Evolutionary conservation across 108 stramenopile genomes (phyloP).

Genomic region (Nitzschia sp.): DNA sequence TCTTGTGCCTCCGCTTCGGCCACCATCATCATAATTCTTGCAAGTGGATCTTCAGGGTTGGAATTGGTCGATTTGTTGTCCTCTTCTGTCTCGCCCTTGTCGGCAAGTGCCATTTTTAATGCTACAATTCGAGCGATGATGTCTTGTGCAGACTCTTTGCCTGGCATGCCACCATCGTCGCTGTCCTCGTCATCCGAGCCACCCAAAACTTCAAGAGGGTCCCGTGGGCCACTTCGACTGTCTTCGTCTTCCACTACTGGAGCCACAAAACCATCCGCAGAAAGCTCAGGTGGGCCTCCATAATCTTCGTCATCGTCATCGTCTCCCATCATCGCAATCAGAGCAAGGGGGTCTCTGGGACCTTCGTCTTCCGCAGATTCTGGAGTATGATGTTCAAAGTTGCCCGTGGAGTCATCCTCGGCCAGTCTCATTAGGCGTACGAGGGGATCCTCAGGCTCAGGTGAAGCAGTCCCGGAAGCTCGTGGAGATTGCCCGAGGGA

Average conservation of each 20-base stretch:
- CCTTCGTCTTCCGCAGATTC: background rate
- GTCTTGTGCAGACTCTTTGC: conserved; percentile 3
- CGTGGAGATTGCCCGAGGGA: background rate
- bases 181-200: background rate
- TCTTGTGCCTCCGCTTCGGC: background rate
- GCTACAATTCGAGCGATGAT: conserved; percentile 10
- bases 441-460: background rate
- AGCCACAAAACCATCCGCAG: no score
- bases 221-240: no score
- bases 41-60: conserved; percentile 16
- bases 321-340: conserved; percentile 4
- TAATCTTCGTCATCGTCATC: background rate
- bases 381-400: background rate
- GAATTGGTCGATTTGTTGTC: background rate
- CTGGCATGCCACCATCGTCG: background rate
- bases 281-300: background rate
- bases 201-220: no score
- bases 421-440: background rate
- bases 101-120: conserved; percentile 2
- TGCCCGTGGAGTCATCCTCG: background rate
- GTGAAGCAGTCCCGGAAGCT: background rate
- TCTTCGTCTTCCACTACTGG: no score
- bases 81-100: conserved; percentile 2
- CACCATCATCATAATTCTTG: conserved; percentile 20
- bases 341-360: background rate